Conservation (phyloP, 2,329 filamentous ascomycete species). For the Dactylellina sp. region DNA sequence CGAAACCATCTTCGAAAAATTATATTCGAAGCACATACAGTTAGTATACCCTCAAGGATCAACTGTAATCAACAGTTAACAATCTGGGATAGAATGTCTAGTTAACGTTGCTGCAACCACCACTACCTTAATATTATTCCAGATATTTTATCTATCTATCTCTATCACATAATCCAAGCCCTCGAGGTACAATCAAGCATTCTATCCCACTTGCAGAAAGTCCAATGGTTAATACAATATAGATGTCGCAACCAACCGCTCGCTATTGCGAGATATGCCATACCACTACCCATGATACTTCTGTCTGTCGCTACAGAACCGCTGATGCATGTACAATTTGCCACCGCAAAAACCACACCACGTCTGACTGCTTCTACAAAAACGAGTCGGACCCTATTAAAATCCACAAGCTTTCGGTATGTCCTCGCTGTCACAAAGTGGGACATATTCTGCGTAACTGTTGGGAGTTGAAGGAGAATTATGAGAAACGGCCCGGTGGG, state of each 20-base stretch:
- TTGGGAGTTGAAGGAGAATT: constrained; percentile 34
- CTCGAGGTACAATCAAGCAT: too few relatives aligned
- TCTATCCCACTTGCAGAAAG: too few relatives aligned
- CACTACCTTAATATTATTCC: too few relatives aligned
- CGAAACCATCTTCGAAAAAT: too few relatives aligned
- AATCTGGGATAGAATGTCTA: too few relatives aligned
- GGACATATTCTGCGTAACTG: constrained; percentile 25
- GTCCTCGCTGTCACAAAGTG: constrained; percentile 19
- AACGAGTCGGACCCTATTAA: constrained; percentile 23
- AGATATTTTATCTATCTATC: too few relatives aligned
- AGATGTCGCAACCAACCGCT: not conserved
- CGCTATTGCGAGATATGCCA: constrained; percentile 20
- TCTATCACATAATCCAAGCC: too few relatives aligned
- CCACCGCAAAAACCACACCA: constrained; percentile 38
- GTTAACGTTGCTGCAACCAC: too few relatives aligned
- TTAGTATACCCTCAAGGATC: too few relatives aligned
- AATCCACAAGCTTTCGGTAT: constrained; percentile 24
- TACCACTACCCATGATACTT: not conserved
- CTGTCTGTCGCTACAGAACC: not conserved
- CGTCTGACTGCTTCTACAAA: constrained; percentile 32
- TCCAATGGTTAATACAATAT: too few relatives aligned
- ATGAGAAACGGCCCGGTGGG: constrained; percentile 12
- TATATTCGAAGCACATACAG: too few relatives aligned
- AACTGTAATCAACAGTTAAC: too few relatives aligned
- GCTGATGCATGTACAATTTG: constrained; percentile 18